Percentiles rank a stretch among this genome's conserved stretches.
phyloP scores from a whole-genome alignment of 257 asterid species.

The Salvia miltiorrhiza region DNA sequence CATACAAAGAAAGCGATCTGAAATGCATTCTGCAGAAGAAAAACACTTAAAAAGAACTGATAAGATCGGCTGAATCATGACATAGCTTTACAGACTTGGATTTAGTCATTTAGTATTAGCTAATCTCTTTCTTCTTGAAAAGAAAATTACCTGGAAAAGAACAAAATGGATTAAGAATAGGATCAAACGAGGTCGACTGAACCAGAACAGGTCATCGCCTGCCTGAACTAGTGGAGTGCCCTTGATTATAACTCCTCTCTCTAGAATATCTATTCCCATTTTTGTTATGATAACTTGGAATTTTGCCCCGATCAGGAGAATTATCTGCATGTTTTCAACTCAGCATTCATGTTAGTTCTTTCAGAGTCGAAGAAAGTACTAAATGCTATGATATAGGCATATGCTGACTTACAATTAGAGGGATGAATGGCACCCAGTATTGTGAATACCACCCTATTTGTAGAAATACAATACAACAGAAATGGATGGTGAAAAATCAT shows the following conservation, averaged over 20 bases:
- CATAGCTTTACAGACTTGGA: background rate
- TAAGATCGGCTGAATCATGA: background rate
- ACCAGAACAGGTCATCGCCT: constrained; percentile 78
- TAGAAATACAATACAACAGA: background rate
- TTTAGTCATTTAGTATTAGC: background rate
- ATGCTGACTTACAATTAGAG: constrained; percentile 53
- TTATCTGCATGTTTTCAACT: constrained; percentile 35
- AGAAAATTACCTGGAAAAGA: constrained; percentile 55
- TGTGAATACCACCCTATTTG: constrained; percentile 78
- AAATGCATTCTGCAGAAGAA: constrained; percentile 68
- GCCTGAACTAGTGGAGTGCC: constrained; percentile 75
- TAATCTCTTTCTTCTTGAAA: too few species aligned
- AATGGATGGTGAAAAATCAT: background rate
- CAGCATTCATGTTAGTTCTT: background rate
- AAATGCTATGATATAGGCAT: background rate
- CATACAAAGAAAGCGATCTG: constrained; percentile 86
- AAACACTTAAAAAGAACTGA: background rate
- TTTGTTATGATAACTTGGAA: constrained; percentile 76
- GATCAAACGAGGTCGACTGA: constrained; percentile 51
- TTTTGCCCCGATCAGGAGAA: constrained; percentile 71
- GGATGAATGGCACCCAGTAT: constrained; percentile 78
- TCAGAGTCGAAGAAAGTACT: background rate
- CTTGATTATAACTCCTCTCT: constrained; percentile 65
- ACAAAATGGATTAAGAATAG: constrained; percentile 71
- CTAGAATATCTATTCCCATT: constrained; percentile 73